These are phyloP conservation scores for Pichia sp. DNA, from an alignment of 1,139 yeast species.

Conservation along the genomic window DNA sequence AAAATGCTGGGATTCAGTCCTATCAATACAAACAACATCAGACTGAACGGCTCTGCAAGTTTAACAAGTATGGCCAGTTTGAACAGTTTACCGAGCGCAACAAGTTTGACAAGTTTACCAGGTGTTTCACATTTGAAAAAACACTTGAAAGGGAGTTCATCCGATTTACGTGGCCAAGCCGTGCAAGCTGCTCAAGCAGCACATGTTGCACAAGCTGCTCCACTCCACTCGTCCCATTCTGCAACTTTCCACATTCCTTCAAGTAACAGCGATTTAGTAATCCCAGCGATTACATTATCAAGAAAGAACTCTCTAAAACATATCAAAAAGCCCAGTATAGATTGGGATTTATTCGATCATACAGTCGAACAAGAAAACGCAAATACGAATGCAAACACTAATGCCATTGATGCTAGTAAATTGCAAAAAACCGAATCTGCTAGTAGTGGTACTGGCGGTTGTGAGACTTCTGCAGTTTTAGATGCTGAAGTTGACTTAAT, in stretches of 20 bases:
- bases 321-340: slow-evolving; percentile 21
- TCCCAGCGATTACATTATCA: slow-evolving; percentile 15
- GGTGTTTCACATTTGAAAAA: slow-evolving; percentile 11
- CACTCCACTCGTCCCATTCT: slow-evolving; percentile 1
- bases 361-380: slow-evolving; percentile 10
- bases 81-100: slow-evolving; percentile 10
- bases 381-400: no score
- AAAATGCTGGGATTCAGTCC: slow-evolving; percentile 8
- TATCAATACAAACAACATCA: not conserved
- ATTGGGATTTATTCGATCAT: slow-evolving; percentile 22
- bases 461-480: slow-evolving; percentile 1
- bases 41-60: slow-evolving; percentile 10
- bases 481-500: slow-evolving; percentile 16
- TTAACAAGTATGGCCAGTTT: slow-evolving; percentile 12
- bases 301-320: slow-evolving; percentile 17
- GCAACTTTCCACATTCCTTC: slow-evolving; percentile 4
- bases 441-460: slow-evolving; percentile 16
- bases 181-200: slow-evolving; percentile 10
- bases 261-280: slow-evolving; percentile 10
- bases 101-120: slow-evolving; percentile 9
- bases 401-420: not conserved
- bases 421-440: slow-evolving; percentile 4
- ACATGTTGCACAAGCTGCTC: not conserved
- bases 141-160: slow-evolving; percentile 19
- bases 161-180: slow-evolving; percentile 17